Evolutionary conservation across 2,329 filamentous ascomycete species (phyloP), one percentile per base, ranked within the genome.

Genomic region (Xylariaceae sp.): DNA sequence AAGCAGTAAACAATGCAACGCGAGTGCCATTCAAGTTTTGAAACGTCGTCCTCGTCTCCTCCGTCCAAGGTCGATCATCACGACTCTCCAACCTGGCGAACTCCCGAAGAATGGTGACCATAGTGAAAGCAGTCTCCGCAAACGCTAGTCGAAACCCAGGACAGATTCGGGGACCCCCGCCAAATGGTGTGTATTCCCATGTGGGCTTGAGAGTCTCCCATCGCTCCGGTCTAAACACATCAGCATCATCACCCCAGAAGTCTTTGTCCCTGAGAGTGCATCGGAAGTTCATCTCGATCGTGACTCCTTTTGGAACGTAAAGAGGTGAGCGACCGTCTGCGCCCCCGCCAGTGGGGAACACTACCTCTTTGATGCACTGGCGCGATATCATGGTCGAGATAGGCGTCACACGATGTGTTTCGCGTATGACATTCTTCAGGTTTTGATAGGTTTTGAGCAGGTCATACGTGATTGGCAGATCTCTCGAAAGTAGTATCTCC

Each of bases 171-270:
- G 78, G 75, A 0, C 78, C 78, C 1, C 77, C 77, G 54, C 79
- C 80, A 62, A 81, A 82, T 0, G 79, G 78, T 13, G 80, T 69
- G 51, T 79, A 81, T 42, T 74, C 70, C 77, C 76, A 81, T 2
- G 47, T 51, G 16, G 50, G 48, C 13, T 69, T 81, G 73, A 48
- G 73, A 67, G 5, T 38, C 4, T 51, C 51, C 54, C 57, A 58
- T n/a, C 50, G 40, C 48, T 57, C 50, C 12, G 48, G 46, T 22
- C 56, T 16, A 36, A 58, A 56, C 45, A 52, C 42, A 42, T 56
- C 54, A 2, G 51, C 54, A 38, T 59, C 52, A 10, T 55, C 50
- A 13, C 56, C 54, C 56, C 56, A 57, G 40, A 57, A 50, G 36
- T 51, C 47, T 34, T 47, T 48, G 34, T 55, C 50, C 17, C 57